Evolutionary conservation across 768 basidiomycete species (phyloP).

Genomic region (Rhizopogon sp.): DNA sequence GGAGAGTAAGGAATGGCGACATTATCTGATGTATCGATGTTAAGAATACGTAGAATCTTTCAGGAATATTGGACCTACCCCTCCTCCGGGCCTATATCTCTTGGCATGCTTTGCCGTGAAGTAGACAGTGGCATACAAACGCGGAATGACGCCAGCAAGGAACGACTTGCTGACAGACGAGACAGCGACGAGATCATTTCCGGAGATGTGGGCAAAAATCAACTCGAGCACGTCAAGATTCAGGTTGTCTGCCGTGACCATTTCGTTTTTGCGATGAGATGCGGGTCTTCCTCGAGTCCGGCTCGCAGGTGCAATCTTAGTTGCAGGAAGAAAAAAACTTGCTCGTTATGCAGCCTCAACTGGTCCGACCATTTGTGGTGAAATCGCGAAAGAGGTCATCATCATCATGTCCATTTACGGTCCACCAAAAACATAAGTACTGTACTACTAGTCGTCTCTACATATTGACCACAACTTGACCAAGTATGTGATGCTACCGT

Average conservation of each 20-base stretch:
- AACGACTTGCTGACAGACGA: conserved; percentile 66
- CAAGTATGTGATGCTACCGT: too few relatives aligned
- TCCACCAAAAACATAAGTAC: too few relatives aligned
- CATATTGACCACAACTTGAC: too few relatives aligned
- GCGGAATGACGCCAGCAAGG: conserved; percentile 56
- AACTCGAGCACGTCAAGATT: conserved; percentile 70
- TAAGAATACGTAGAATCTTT: not conserved
- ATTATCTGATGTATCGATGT: conserved; percentile 24
- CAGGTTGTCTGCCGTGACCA: conserved; percentile 65
- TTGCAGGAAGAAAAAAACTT: not conserved
- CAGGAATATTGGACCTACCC: conserved; percentile 30
- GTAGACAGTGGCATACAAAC: conserved; percentile 52
- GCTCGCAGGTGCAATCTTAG: not conserved
- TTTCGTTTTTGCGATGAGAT: conserved; percentile 16
- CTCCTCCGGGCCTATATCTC: conserved; percentile 31
- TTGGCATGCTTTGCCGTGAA: conserved; percentile 56
- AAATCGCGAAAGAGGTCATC: not conserved
- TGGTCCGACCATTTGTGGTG: not conserved
- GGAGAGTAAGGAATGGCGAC: conserved; percentile 59
- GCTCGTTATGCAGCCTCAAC: not conserved
- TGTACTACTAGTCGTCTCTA: too few relatives aligned
- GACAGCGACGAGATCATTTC: conserved; percentile 50
- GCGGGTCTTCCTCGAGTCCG: not conserved
- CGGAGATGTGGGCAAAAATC: conserved; percentile 51
- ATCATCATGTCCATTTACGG: too few relatives aligned